Conservation (phyloP, 2,329 filamentous ascomycete genomes). For the Alternaria sp. region DNA sequence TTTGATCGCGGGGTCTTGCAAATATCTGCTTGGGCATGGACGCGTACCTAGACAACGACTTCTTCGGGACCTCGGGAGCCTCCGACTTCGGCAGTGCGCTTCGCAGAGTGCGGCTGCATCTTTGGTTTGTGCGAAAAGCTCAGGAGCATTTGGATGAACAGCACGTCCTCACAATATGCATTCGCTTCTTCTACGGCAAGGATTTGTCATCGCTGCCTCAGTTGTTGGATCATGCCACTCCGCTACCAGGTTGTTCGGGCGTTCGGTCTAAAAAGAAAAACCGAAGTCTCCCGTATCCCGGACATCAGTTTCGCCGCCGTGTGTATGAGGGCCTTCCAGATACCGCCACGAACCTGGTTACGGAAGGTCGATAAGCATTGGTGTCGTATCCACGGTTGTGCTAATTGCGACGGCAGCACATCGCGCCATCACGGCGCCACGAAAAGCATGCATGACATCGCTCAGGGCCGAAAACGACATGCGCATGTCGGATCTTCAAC, state of each 20-base stretch:
- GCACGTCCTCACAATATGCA: background rate
- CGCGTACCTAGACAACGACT: background rate
- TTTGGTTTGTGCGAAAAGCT: background rate
- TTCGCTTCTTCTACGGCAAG: background rate
- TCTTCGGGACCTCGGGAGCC: background rate
- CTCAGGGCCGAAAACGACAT: background rate
- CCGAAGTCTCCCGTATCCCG: background rate
- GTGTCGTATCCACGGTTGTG: background rate
- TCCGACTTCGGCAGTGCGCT: background rate
- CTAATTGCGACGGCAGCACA: background rate
- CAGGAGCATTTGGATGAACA: background rate
- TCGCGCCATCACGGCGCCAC: background rate
- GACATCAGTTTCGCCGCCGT: background rate
- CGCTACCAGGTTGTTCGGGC: slow-evolving; percentile 1
- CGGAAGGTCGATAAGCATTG: background rate
- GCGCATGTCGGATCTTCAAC: background rate
- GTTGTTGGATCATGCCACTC: background rate
- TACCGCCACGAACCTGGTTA: background rate
- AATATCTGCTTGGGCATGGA: background rate
- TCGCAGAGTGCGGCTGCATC: background rate
- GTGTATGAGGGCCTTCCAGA: background rate
- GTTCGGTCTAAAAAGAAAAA: background rate
- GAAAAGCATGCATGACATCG: background rate
- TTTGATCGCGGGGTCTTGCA: background rate
- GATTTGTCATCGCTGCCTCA: background rate